These are phyloP conservation scores for Phytophthora cactorum DNA, from an alignment of 352 stramenopile genomes.

Conservation along the genomic window DNA sequence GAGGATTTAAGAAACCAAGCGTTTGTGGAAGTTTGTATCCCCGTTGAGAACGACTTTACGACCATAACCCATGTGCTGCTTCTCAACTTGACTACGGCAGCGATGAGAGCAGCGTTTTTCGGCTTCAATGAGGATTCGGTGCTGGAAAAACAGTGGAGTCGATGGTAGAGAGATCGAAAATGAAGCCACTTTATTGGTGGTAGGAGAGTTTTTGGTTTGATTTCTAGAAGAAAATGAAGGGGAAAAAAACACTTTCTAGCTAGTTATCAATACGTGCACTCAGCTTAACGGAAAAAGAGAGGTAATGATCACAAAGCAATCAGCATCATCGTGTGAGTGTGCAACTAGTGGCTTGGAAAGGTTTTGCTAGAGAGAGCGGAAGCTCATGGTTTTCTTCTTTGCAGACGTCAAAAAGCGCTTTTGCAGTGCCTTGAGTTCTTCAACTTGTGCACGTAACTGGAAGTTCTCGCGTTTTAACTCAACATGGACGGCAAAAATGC, in stretches of 20 bases:
- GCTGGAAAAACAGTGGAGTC: background rate
- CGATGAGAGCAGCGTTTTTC: background rate
- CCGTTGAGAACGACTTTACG: background rate
- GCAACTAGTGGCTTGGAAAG: no score
- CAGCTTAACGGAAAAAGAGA: no score
- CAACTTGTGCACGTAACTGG: slow-evolving; percentile 63
- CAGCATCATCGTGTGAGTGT: no score
- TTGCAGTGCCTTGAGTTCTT: slow-evolving; percentile 77
- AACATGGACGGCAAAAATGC: slow-evolving; percentile 71
- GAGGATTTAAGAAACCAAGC: background rate
- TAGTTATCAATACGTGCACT: no score
- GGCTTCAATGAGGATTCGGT: background rate
- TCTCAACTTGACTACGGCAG: background rate
- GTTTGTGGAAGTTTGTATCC: background rate
- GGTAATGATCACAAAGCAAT: no score
- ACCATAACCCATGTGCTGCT: background rate
- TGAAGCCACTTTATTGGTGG: background rate
- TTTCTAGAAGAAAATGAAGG: no score
- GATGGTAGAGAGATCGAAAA: background rate
- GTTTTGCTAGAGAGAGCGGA: slow-evolving; percentile 50
- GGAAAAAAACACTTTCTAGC: no score
- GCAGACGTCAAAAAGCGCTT: slow-evolving; percentile 69
- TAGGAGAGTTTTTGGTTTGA: no score
- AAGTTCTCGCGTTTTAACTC: slow-evolving; percentile 83
- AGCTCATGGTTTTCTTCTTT: slow-evolving; percentile 80